Conservation (phyloP, 1,139 yeast genomes). For the Nakaseomyces glabratus region DNA sequence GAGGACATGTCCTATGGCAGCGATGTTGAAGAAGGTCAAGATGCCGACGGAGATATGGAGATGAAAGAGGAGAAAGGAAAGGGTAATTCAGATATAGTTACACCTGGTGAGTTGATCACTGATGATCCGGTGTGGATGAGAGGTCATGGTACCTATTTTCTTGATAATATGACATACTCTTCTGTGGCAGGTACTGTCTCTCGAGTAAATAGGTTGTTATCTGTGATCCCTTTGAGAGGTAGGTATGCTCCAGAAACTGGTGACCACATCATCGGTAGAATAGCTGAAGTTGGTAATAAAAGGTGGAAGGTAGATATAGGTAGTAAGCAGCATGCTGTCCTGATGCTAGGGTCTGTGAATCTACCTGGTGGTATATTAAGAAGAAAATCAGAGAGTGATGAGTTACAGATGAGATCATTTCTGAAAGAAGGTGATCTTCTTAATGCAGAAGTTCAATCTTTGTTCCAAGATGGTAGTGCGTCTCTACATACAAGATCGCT, state of each 20-base stretch:
- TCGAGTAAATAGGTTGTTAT: conserved; percentile 74
- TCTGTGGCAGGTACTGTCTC: conserved; percentile 89
- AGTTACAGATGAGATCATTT: conserved; percentile 88
- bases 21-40: conserved; percentile 15
- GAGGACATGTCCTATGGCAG: conserved; percentile 13
- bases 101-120: conserved; percentile 96
- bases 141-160: conserved; percentile 92
- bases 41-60: conserved; percentile 18
- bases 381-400: conserved; percentile 91
- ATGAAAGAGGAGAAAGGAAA: conserved; percentile 16
- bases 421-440: conserved; percentile 94
- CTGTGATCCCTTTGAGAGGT: conserved; percentile 81
- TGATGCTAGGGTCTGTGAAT: conserved; percentile 92
- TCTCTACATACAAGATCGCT: conserved; percentile 90
- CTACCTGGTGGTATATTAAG: conserved; percentile 95
- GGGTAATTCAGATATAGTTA: conserved; percentile 43
- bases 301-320: conserved; percentile 98
- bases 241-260: conserved; percentile 91
- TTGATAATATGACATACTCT: conserved; percentile 62
- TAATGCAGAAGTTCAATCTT: conserved; percentile 91
- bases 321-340: conserved; percentile 79
- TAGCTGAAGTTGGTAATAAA: conserved; percentile 87
- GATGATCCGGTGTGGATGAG: conserved; percentile 98
- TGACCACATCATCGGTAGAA: conserved; percentile 89
- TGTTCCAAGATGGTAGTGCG: conserved; percentile 85